Conservation (phyloP, 1,284 basidiomycete species). For the Boletus smithii region DNA sequence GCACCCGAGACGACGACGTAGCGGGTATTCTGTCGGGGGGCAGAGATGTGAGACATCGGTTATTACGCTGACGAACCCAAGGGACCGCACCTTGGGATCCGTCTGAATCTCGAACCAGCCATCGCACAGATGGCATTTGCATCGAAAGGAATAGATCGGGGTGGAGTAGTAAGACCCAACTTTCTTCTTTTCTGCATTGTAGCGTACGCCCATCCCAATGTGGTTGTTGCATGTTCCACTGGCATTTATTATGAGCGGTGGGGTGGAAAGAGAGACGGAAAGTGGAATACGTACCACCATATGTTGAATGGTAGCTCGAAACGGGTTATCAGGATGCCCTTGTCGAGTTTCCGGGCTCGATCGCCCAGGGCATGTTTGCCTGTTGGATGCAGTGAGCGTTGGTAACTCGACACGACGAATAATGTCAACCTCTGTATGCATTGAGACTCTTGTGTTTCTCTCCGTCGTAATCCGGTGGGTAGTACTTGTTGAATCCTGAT, state of each 20-base stretch:
- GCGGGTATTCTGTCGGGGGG: slow-evolving; percentile 64
- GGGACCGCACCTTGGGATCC: slow-evolving; percentile 77
- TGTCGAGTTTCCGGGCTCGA: slow-evolving; percentile 87
- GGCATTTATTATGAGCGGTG: not conserved
- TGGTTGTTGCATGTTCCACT: slow-evolving; percentile 90
- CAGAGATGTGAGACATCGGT: not conserved
- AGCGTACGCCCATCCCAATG: slow-evolving; percentile 95
- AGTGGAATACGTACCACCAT: slow-evolving; percentile 73
- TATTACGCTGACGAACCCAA: not conserved
- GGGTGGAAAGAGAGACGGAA: too few relatives aligned
- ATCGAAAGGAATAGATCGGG: slow-evolving; percentile 91
- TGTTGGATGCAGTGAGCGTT: slow-evolving; percentile 34
- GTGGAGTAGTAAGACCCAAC: slow-evolving; percentile 95
- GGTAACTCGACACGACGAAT: not conserved
- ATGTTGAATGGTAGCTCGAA: slow-evolving; percentile 97
- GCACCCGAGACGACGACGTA: slow-evolving; percentile 94
- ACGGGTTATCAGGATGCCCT: slow-evolving; percentile 90
- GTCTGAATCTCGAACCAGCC: slow-evolving; percentile 97
- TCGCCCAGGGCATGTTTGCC: slow-evolving; percentile 94
- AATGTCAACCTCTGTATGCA: slow-evolving; percentile 59
- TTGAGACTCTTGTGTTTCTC: slow-evolving; percentile 81
- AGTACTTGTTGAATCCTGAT: slow-evolving; percentile 85
- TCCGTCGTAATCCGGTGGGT: slow-evolving; percentile 89
- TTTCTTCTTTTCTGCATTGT: slow-evolving; percentile 98
- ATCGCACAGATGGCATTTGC: slow-evolving; percentile 94